Evolutionary conservation across 208 protist species (phyloP), one percentile per base, ranked within the genome.

Genomic region (Trypanosoma conorhini): DNA sequence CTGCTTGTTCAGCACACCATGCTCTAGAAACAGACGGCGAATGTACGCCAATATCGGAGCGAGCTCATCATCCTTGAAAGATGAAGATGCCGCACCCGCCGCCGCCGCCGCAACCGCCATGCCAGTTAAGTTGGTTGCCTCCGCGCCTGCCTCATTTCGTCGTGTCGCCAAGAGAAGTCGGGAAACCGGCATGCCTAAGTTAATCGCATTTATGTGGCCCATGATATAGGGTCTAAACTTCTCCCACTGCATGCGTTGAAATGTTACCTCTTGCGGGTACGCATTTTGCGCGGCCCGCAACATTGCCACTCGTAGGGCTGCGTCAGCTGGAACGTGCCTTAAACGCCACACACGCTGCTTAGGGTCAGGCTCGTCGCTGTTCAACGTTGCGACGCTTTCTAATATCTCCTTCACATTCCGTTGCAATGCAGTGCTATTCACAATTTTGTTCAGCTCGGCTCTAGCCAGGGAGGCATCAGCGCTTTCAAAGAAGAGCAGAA

Each of bases 1-100:
- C 64, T 86, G 68, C 61, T 95, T 95, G 63, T 93, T 93, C 30
- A 96, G 51, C 24, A 96, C 92, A 38, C 89, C 89, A 59, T 94
- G 78, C 65, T 94, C 85, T 5, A 77, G 59, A 72, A 96, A 96
- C 1, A 96, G 59, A 61, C 72, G 65, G 12, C 80, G 83, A 62
- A 95, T 91, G 72, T 83, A 86, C 22, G 78, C 71, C 15, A 82
- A 67, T 52, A 94, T 90, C 0, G 86, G 82, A 3, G 75, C 75
- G 7, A 92, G 40, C 15, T 83, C 79, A 50, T 76, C 71, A 5
- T 93, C 90, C 19, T 52, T 75, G 56, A 83, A 62, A 8, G 77
- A 60, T 61, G 10, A 42, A 38, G 60, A 48, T 3, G 28, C 22
- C 19, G 1, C 63, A 58, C 15, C 54, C 1, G 70, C 44, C 8